A percentile compares a stretch with the other conserved stretches of the same genome.
Evolutionary conservation across 306 rosid genomes (phyloP).

Genomic region (Astragalus membranaceus): DNA sequence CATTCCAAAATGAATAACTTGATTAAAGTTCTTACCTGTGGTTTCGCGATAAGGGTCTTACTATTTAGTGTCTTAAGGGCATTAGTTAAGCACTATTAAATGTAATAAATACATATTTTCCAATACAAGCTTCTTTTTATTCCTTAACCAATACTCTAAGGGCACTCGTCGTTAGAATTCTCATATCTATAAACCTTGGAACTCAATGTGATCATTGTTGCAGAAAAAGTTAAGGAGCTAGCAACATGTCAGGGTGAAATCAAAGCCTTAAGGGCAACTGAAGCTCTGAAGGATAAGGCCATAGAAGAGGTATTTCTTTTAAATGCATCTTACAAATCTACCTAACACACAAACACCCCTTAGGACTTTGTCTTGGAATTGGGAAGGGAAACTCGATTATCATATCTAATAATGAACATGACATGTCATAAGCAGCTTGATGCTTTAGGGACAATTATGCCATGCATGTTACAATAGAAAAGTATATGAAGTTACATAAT

Average conservation of each 20-base stretch:
- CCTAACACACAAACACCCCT: no score
- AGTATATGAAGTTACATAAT: background rate
- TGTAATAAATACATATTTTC: no score
- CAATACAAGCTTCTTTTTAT: no score
- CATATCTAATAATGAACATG: background rate
- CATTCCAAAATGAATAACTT: background rate
- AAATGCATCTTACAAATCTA: no score
- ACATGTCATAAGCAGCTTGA: background rate
- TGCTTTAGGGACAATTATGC: background rate
- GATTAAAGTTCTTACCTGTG: background rate
- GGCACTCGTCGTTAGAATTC: no score
- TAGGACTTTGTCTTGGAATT: no score
- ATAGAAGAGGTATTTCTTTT: conserved; percentile 57
- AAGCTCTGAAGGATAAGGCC: conserved; percentile 73
- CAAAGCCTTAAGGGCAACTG: conserved; percentile 62
- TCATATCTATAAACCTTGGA: background rate
- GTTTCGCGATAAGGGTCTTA: no score
- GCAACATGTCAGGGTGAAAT: conserved; percentile 53
- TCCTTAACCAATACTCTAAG: no score
- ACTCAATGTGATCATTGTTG: background rate
- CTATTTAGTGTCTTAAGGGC: background rate
- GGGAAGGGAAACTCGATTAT: no score
- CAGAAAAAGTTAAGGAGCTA: conserved; percentile 61
- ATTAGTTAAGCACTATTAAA: background rate
- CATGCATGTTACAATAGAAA: background rate